A percentile compares a stretch with the other conserved stretches of the same genome.
Evolutionary conservation across 164 flowering plant species (phyloP).

Genomic region (Magnolia officinalis): DNA sequence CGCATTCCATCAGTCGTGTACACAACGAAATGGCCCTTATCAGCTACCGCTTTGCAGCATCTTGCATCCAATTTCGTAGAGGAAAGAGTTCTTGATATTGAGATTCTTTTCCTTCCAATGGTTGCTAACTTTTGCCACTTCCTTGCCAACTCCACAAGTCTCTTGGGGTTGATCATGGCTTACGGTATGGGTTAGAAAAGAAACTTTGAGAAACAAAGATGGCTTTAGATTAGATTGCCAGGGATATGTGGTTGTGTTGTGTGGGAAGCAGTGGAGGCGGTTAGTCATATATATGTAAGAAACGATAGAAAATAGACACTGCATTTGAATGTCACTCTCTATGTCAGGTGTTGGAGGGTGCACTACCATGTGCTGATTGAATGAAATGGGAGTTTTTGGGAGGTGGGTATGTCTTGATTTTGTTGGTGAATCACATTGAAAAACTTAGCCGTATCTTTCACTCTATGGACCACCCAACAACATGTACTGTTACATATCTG

Average conservation of each 20-base stretch:
- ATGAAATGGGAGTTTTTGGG: not conserved
- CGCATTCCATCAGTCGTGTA: conserved; percentile 13
- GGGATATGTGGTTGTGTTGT: not conserved
- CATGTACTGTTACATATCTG: too few species aligned
- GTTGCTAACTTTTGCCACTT: conserved; percentile 6
- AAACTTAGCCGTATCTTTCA: too few species aligned
- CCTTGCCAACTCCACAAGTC: conserved; percentile 3
- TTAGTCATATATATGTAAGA: not conserved
- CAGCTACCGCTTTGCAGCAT: not conserved
- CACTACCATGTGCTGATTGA: conserved; percentile 1
- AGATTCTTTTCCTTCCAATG: conserved; percentile 3
- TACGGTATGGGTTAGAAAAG: not conserved
- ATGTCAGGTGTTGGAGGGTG: not conserved
- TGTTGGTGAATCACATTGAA: too few species aligned
- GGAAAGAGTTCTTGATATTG: not conserved
- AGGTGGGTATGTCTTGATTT: conserved; percentile 12
- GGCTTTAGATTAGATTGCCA: not conserved
- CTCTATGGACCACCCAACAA: too few species aligned
- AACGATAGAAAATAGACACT: not conserved
- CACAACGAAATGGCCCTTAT: conserved; percentile 21
- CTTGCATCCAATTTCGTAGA: not conserved
- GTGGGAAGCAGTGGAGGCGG: not conserved
- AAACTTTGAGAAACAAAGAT: not conserved
- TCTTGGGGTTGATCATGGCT: conserved; percentile 12
- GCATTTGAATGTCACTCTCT: not conserved